A percentile compares a stretch with the other conserved stretches of the same genome.
Evolutionary conservation across 2,329 filamentous ascomycete species (phyloP).

Genomic region (Endothia cerciana): DNA sequence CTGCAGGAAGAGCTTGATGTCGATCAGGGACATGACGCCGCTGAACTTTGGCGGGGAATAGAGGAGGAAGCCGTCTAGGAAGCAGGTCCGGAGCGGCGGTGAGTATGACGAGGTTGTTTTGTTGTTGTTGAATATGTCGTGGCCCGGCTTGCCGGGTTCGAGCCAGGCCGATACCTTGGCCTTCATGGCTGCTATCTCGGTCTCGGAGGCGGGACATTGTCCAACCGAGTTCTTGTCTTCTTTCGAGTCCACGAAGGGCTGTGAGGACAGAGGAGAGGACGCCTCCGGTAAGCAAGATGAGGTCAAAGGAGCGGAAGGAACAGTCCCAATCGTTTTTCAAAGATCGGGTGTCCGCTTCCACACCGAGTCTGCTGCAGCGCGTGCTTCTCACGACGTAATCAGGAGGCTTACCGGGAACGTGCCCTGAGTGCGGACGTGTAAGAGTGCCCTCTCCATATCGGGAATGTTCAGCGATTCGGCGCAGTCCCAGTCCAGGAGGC

Average conservation of each 20-base stretch:
- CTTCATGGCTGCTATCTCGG: slow-evolving; percentile 51
- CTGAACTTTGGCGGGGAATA: slow-evolving; percentile 61
- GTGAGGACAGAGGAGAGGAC: slow-evolving; percentile 28
- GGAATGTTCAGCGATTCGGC: slow-evolving; percentile 75
- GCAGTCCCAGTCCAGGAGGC: slow-evolving; percentile 90
- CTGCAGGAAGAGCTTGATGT: slow-evolving; percentile 78
- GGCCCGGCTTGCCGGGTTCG: slow-evolving; percentile 47
- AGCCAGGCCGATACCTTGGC: slow-evolving; percentile 53
- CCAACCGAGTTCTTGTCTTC: slow-evolving; percentile 68
- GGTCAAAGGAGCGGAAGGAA: slow-evolving; percentile 36
- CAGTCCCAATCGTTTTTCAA: not conserved
- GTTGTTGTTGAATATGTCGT: slow-evolving; percentile 38
- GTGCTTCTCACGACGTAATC: slow-evolving; percentile 33
- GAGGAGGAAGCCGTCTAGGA: slow-evolving; percentile 89
- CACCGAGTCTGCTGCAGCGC: slow-evolving; percentile 37
- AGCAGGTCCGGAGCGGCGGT: slow-evolving; percentile 56
- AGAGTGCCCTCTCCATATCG: slow-evolving; percentile 67
- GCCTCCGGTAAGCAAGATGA: slow-evolving; percentile 30
- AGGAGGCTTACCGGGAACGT: slow-evolving; percentile 60
- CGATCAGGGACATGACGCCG: slow-evolving; percentile 64
- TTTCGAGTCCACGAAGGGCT: slow-evolving; percentile 57
- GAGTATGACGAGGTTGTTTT: slow-evolving; percentile 12
- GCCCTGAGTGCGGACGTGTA: slow-evolving; percentile 72
- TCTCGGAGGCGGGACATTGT: slow-evolving; percentile 53
- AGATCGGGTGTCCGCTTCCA: slow-evolving; percentile 14